phyloP scores from a whole-genome alignment of 306 rosid genomes.

The Arachis hypogaea region DNA sequence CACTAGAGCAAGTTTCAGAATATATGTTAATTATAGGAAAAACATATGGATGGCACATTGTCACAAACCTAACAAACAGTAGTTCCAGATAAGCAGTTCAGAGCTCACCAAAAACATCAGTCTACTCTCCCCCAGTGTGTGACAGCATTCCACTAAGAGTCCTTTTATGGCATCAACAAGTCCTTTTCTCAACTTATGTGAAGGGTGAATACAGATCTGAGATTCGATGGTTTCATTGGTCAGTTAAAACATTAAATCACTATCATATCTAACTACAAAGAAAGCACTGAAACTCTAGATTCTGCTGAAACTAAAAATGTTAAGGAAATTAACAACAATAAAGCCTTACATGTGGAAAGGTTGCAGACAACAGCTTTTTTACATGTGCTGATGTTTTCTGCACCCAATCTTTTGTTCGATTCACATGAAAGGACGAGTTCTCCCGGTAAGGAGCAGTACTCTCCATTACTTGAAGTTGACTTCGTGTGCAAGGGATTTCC shows the following conservation, averaged over 20 bases:
- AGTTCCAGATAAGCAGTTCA: conserved; percentile 38
- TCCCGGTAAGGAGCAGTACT: conserved; percentile 47
- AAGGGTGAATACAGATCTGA: conserved; percentile 88
- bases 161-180: conserved; percentile 77
- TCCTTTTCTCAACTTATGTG: conserved; percentile 81
- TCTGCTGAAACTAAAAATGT: not conserved
- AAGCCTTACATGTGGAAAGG: conserved; percentile 81
- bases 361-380: conserved; percentile 67
- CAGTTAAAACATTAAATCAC: conserved; percentile 22
- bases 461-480: conserved; percentile 48
- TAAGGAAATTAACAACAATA: conserved; percentile 32
- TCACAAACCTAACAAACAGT: conserved; percentile 34
- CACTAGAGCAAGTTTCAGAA: conserved; percentile 10
- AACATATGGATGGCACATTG: conserved; percentile 35
- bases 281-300: conserved; percentile 22
- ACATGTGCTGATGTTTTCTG: conserved; percentile 67
- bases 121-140: conserved; percentile 70
- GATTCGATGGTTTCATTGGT: conserved; percentile 45
- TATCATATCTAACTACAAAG: conserved; percentile 1
- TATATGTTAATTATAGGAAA: conserved; percentile 26
- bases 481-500: conserved; percentile 36
- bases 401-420: conserved; percentile 83
- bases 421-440: conserved; percentile 64
- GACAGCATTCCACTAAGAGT: conserved; percentile 65
- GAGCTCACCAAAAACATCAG: conserved; percentile 91